These are phyloP conservation scores for Parathielavia hyrcaniae DNA, from an alignment of 495 filamentous ascomycete species.

Conservation along the genomic window DNA sequence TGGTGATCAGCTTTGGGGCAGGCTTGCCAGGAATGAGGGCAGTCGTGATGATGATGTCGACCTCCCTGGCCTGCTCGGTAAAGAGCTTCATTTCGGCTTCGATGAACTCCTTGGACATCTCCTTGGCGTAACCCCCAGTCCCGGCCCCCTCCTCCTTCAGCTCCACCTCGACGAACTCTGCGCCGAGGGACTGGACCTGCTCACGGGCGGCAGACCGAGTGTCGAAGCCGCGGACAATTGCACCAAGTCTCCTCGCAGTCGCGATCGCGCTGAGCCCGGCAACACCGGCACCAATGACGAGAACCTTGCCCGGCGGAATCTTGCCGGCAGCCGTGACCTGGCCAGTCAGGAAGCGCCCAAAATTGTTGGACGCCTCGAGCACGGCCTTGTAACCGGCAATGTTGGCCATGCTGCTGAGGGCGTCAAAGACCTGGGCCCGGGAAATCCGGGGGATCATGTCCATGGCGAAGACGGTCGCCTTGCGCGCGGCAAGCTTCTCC, in stretches of 20 bases:
- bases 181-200: conserved; percentile 77
- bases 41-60: conserved; percentile 84
- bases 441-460: conserved; percentile 80
- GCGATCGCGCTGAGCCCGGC: conserved; percentile 77
- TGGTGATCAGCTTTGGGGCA: conserved; percentile 70
- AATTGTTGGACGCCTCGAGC: conserved; percentile 73
- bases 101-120: conserved; percentile 85
- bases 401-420: conserved; percentile 78
- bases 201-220: conserved; percentile 71
- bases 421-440: conserved; percentile 74
- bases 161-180: conserved; percentile 78
- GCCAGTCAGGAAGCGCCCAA: conserved; percentile 74
- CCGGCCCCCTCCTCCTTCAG: conserved; percentile 79
- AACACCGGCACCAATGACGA: conserved; percentile 78
- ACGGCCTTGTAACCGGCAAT: conserved; percentile 84
- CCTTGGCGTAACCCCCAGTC: conserved; percentile 74
- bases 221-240: conserved; percentile 78
- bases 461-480: conserved; percentile 70
- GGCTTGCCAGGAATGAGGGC: conserved; percentile 72
- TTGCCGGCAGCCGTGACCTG: conserved; percentile 78
- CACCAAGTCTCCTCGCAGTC: conserved; percentile 71
- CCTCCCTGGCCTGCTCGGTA: conserved; percentile 69
- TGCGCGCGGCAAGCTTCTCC: conserved; percentile 56
- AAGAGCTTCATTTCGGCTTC: conserved; percentile 84
- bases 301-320: conserved; percentile 74